Conservation (phyloP, 495 filamentous ascomycete genomes). For the Talaromyces nanjingensis region DNA sequence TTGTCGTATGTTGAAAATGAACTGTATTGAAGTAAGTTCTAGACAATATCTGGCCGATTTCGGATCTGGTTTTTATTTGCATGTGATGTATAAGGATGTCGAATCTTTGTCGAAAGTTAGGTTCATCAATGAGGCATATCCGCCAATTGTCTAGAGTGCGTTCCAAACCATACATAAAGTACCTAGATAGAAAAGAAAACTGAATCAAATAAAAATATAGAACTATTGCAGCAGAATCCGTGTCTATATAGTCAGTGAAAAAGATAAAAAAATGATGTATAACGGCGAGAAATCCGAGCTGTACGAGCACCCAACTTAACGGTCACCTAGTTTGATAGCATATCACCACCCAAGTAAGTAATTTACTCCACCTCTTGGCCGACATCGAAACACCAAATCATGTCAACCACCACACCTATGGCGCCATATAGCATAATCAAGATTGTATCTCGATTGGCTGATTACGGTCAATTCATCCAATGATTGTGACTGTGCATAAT, state of each 20-base stretch:
- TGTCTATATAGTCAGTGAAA: not conserved
- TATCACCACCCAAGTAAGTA: not conserved
- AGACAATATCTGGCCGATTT: not conserved
- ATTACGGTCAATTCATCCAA: not conserved
- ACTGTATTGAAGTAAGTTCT: not conserved
- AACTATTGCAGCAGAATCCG: too few species aligned
- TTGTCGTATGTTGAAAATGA: not conserved
- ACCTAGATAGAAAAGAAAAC: not conserved
- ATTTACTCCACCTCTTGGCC: not conserved
- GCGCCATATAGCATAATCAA: constrained; percentile 2
- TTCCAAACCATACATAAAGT: not conserved
- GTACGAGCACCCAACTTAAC: not conserved
- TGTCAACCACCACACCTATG: not conserved
- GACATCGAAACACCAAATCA: not conserved
- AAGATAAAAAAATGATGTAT: not conserved
- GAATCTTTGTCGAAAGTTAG: not conserved
- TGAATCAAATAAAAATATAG: too few species aligned
- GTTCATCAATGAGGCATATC: not conserved
- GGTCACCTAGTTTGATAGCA: not conserved
- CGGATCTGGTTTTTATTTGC: not conserved
- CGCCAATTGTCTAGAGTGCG: not conserved
- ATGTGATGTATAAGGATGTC: not conserved
- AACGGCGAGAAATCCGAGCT: not conserved
- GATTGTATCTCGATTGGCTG: not conserved
- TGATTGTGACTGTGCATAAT: not conserved